phyloP scores from a whole-genome alignment of 75 land plant species.

The Azolla pinnata region DNA sequence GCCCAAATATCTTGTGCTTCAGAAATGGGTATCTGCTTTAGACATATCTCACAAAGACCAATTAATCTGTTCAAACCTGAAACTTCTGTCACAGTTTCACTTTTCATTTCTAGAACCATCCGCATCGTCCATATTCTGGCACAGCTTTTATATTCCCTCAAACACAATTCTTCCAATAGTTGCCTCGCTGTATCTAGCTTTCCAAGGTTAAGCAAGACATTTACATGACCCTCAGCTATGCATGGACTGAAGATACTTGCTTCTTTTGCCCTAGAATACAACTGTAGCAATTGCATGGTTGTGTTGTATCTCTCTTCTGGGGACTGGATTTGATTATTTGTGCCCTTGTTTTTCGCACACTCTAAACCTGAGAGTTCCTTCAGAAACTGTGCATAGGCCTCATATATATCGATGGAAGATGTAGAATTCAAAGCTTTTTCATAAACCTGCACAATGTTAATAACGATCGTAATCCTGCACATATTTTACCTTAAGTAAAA shows the following conservation, averaged over 20 bases:
- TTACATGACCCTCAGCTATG: constrained; percentile 56
- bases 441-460: constrained; percentile 79
- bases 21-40: constrained; percentile 25
- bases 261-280: constrained; percentile 51
- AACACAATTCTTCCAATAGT: constrained; percentile 36
- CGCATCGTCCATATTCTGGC: constrained; percentile 52
- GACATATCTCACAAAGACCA: constrained; percentile 31
- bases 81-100: constrained; percentile 9
- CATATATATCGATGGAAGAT: constrained; percentile 52
- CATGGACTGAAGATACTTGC: constrained; percentile 39
- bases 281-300: constrained; percentile 16
- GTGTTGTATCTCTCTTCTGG: constrained; percentile 2
- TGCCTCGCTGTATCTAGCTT: constrained; percentile 48
- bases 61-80: constrained; percentile 19
- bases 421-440: constrained; percentile 52
- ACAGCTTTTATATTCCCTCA: constrained; percentile 27
- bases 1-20: constrained; percentile 60
- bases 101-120: constrained; percentile 52
- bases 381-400: constrained; percentile 48
- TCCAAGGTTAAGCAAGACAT: constrained; percentile 41
- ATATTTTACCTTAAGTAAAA: no score
- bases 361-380: constrained; percentile 22
- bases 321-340: background rate
- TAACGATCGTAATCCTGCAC: no score
- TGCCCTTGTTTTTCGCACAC: constrained; percentile 10